Evolutionary conservation across 208 protist genomes (phyloP).

Genomic region (Crithidia acanthocephali): DNA sequence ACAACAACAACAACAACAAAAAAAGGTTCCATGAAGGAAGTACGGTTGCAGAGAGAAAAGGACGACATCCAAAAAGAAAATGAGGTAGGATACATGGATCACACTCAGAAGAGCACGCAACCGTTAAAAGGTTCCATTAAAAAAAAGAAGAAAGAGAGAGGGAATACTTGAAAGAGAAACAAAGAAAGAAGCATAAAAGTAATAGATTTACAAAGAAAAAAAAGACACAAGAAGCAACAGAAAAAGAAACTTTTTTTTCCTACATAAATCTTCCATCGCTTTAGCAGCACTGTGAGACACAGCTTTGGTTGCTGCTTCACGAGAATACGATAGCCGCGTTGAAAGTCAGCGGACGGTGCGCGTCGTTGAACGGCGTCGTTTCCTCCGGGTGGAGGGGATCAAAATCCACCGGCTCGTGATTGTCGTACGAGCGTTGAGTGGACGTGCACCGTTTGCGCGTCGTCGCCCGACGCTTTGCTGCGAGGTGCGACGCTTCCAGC

Average conservation of each 20-base stretch:
- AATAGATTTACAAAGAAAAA: too few species aligned
- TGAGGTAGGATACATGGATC: too few species aligned
- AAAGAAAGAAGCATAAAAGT: neutral
- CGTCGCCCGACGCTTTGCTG: too few species aligned
- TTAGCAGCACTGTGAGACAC: too few species aligned
- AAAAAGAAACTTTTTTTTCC: too few species aligned
- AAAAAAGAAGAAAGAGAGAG: constrained; percentile 16
- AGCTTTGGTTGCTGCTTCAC: neutral
- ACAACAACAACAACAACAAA: constrained; percentile 17
- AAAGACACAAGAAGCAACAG: too few species aligned
- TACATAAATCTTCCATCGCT: too few species aligned
- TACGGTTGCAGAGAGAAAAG: neutral
- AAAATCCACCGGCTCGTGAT: constrained; percentile 1
- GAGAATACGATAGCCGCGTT: constrained; percentile 25
- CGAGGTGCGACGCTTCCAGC: neutral
- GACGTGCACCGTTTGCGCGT: neutral
- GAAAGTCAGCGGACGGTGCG: constrained; percentile 32
- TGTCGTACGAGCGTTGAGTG: neutral
- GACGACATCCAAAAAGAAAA: neutral
- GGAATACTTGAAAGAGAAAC: too few species aligned
- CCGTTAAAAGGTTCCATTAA: neutral
- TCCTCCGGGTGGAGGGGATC: constrained; percentile 28
- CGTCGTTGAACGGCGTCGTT: constrained; percentile 30
- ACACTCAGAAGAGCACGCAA: too few species aligned
- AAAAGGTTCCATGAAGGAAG: neutral